Evolutionary conservation across 306 rosid species (phyloP).

Genomic region (Rosa chinensis): DNA sequence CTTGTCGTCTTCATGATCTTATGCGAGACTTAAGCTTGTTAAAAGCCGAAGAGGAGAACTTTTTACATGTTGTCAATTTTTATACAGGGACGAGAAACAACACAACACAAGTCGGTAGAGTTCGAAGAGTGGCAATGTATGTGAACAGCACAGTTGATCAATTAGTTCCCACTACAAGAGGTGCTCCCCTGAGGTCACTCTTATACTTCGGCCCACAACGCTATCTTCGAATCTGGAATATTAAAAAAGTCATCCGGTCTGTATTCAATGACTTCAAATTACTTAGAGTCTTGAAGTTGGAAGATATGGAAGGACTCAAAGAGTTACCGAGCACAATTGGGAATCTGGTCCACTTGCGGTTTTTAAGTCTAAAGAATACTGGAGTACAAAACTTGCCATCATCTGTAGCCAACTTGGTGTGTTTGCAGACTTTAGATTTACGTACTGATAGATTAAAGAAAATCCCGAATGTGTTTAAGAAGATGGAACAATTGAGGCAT

Average conservation of each 20-base stretch:
- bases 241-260: constrained; percentile 23
- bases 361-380: constrained; percentile 13
- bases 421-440: constrained; percentile 46
- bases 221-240: not conserved
- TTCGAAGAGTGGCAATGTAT: constrained; percentile 49
- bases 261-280: constrained; percentile 8
- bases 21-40: constrained; percentile 54
- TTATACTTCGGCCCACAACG: constrained; percentile 31
- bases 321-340: constrained; percentile 38
- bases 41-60: constrained; percentile 42
- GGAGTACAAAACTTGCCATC: not conserved
- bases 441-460: not conserved
- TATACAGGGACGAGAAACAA: constrained; percentile 2
- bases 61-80: constrained; percentile 24
- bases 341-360: not conserved
- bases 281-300: constrained; percentile 56
- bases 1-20: constrained; percentile 54
- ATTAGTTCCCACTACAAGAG: not conserved
- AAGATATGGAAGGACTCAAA: constrained; percentile 33
- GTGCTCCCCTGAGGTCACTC: constrained; percentile 36
- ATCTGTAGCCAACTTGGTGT: not conserved
- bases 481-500: constrained; percentile 49
- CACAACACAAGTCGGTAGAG: not conserved
- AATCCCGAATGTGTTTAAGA: constrained; percentile 26
- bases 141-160: constrained; percentile 20